Evolutionary conservation across 1,284 basidiomycete genomes (phyloP).

Genomic region (Anthracocystis setariae): DNA sequence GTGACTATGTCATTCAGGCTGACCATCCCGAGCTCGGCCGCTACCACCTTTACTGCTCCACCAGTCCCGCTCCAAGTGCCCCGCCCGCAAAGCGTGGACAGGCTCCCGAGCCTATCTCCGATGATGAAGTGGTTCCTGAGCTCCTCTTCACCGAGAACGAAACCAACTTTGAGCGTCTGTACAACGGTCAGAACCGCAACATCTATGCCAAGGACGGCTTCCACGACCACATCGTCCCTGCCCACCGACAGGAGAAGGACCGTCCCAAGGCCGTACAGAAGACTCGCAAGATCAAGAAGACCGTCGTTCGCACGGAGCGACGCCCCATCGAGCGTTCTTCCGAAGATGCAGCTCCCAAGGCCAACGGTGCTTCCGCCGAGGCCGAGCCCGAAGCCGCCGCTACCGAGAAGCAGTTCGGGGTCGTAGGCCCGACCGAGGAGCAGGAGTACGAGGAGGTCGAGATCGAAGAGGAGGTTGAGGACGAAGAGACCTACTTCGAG

Average conservation of each 20-base stretch:
- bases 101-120: constrained; percentile 65
- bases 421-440: constrained; percentile 28
- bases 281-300: constrained; percentile 55
- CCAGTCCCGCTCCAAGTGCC: constrained; percentile 87
- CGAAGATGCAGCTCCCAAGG: constrained; percentile 45
- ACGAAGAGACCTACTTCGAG: constrained; percentile 63
- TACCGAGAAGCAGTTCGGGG: constrained; percentile 43
- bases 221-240: constrained; percentile 92
- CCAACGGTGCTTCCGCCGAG: constrained; percentile 43
- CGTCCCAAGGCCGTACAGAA: constrained; percentile 55
- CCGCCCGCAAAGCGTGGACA: constrained; percentile 73
- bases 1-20: constrained; percentile 72
- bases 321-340: constrained; percentile 23
- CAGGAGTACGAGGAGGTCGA: constrained; percentile 54
- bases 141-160: constrained; percentile 78
- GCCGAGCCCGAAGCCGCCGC: constrained; percentile 39
- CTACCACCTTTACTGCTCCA: constrained; percentile 83
- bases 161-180: constrained; percentile 91
- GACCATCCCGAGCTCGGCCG: constrained; percentile 74
- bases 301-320: constrained; percentile 38
- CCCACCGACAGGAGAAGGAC: constrained; percentile 72
- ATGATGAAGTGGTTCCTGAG: constrained; percentile 70
- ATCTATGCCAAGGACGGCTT: constrained; percentile 96
- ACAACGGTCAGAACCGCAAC: constrained; percentile 79
- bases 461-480: constrained; percentile 63